These are phyloP conservation scores for Corylus avellana DNA, from an alignment of 306 rosid genomes.

Conservation along the genomic window DNA sequence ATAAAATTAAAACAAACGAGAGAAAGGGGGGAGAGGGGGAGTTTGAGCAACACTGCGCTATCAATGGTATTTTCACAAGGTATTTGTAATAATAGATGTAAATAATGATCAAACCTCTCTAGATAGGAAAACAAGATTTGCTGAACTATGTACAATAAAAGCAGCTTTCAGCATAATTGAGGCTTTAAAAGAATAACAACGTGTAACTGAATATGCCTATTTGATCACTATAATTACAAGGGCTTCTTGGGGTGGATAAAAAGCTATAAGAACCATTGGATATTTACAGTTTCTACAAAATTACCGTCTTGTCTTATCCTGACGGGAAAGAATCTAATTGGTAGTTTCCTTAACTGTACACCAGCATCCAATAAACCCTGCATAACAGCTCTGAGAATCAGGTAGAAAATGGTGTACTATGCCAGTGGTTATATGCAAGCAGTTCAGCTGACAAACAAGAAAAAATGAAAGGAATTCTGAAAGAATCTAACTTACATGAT, in stretches of 20 bases:
- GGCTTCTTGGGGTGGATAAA: background rate
- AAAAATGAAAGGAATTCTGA: background rate
- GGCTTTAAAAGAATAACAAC: conserved; percentile 24
- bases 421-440: background rate
- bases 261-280: background rate
- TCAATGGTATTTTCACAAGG: background rate
- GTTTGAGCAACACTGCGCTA: background rate
- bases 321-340: conserved; percentile 32
- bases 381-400: background rate
- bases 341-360: conserved; percentile 26
- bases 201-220: conserved; percentile 16
- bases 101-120: conserved; percentile 8
- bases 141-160: conserved; percentile 23
- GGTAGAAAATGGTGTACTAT: background rate
- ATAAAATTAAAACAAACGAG: background rate
- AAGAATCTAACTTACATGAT: conserved; percentile 23
- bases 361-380: conserved; percentile 27
- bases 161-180: conserved; percentile 8
- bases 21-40: background rate
- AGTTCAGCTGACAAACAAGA: background rate
- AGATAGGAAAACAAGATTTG: conserved; percentile 9
- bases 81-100: background rate
- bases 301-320: conserved; percentile 9
- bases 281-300: conserved; percentile 22
- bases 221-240: conserved; percentile 10